Evolutionary conservation across 78 protist genomes (phyloP).

Genomic region (Emiliania huxleyi): DNA sequence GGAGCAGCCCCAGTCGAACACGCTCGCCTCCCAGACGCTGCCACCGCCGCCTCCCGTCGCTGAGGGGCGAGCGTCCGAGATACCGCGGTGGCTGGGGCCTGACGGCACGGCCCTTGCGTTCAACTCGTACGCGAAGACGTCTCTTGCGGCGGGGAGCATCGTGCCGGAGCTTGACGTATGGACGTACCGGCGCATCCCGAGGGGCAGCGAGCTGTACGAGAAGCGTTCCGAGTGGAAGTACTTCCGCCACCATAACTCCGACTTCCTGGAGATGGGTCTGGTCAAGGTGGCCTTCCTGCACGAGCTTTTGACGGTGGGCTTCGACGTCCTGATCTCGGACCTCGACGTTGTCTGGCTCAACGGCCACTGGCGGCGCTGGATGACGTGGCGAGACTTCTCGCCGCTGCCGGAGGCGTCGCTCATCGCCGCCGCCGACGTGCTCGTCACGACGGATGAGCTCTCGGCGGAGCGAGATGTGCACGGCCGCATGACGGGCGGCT

Average conservation of each 20-base stretch:
- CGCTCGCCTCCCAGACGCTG: no score
- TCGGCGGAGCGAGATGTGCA: not conserved
- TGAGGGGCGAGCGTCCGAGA: no score
- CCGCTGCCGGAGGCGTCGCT: not conserved
- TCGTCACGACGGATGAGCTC: not conserved
- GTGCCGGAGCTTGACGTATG: no score
- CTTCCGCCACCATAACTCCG: constrained; percentile 3
- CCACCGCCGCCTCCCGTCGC: no score
- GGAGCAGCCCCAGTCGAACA: no score
- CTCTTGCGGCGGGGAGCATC: no score
- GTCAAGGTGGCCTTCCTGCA: not conserved
- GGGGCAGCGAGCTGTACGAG: no score
- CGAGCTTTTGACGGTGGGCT: not conserved
- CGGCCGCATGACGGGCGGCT: not conserved
- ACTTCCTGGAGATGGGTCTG: constrained; percentile 15
- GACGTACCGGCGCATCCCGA: no score
- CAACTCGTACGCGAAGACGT: no score
- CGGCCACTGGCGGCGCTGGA: not conserved
- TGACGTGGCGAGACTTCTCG: not conserved
- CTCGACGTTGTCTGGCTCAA: constrained; percentile 3
- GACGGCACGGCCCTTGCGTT: no score
- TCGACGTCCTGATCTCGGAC: not conserved
- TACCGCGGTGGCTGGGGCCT: no score
- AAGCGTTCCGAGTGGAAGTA: no score
- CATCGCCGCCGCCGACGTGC: not conserved